Evolutionary conservation across 2,329 filamentous ascomycete species (phyloP).

Genomic region (Polytolypa hystricis): DNA sequence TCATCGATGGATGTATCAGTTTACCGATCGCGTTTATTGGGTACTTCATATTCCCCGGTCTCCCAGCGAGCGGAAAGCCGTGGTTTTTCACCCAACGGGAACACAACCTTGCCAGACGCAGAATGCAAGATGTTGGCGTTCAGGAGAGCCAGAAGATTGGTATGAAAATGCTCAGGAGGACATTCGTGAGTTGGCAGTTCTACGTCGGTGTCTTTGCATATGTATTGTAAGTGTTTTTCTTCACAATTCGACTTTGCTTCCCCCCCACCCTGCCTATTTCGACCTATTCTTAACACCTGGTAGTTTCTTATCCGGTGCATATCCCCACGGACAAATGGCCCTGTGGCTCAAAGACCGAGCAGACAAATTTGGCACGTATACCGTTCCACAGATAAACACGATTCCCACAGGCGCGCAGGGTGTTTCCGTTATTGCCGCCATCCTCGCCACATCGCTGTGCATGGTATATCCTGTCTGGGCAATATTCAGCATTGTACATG

Average conservation of each 20-base stretch:
- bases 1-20: constrained; percentile 47
- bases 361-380: constrained; percentile 14
- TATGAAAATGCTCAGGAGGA: constrained; percentile 16
- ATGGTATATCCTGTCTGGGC: constrained; percentile 27
- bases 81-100: constrained; percentile 28
- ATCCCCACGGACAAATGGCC: constrained; percentile 20
- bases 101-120: constrained; percentile 27
- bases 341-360: constrained; percentile 17
- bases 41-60: constrained; percentile 38
- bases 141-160: constrained; percentile 10
- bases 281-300: neutral
- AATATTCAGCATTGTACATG: constrained; percentile 16
- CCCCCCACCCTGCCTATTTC: neutral
- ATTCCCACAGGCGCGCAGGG: constrained; percentile 19
- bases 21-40: constrained; percentile 45
- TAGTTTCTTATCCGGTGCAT: constrained; percentile 3
- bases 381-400: constrained; percentile 19
- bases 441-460: constrained; percentile 21
- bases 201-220: constrained; percentile 18
- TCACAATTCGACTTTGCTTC: too few relatives aligned
- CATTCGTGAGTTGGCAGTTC: constrained; percentile 23
- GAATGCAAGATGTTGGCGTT: constrained; percentile 15
- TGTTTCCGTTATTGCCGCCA: constrained; percentile 17
- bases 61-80: constrained; percentile 31
- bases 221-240: constrained; percentile 16